Conservation (phyloP, 129 eudicot genomes). For the Silybum marianum region DNA sequence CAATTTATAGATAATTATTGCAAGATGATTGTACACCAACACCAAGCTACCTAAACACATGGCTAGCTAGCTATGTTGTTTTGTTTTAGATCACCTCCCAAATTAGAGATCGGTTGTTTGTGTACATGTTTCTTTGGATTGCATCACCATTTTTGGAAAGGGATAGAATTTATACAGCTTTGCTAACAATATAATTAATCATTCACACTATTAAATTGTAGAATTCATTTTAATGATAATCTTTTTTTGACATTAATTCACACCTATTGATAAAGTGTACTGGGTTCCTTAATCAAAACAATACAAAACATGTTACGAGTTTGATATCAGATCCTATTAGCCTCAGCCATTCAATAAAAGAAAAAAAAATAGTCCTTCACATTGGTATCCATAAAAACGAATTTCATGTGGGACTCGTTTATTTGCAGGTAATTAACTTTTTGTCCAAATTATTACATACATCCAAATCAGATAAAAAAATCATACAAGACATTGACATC, state of each 20-base stretch:
- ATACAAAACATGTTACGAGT: no score
- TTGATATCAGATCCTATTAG: no score
- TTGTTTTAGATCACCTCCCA: neutral
- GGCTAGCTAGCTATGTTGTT: neutral
- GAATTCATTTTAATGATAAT: no score
- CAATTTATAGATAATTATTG: neutral
- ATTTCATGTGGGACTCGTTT: no score
- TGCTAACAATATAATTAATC: neutral
- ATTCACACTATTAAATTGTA: neutral
- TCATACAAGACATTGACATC: no score
- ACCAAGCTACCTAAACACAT: neutral
- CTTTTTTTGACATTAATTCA: neutral
- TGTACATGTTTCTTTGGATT: neutral
- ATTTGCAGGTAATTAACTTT: no score
- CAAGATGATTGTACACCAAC: neutral
- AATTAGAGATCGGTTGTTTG: slow-evolving; percentile 4
- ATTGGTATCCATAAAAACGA: no score
- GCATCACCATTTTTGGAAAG: slow-evolving; percentile 6
- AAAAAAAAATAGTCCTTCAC: no score
- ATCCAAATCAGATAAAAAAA: no score
- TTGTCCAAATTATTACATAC: no score
- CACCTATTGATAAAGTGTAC: neutral
- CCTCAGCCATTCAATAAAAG: no score
- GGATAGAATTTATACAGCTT: neutral
- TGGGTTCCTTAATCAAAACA: no score